Percentiles rank a stretch among this genome's conserved stretches.
Evolutionary conservation across 1,139 yeast species (phyloP).

Genomic region (Spathaspora jeffriesii): DNA sequence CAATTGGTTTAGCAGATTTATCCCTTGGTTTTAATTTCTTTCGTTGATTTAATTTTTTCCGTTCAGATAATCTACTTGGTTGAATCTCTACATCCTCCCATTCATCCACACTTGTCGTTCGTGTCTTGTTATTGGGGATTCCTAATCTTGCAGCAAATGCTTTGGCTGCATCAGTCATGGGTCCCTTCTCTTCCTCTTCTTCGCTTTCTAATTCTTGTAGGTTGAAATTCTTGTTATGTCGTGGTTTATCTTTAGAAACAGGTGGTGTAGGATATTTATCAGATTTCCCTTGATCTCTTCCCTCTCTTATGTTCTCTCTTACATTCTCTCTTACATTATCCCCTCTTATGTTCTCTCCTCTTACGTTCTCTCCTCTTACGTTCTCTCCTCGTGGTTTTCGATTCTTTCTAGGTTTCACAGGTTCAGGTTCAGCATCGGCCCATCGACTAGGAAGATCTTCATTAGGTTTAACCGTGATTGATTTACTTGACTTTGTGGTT

Average conservation of each 20-base stretch:
- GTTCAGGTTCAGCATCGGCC: conserved; percentile 13
- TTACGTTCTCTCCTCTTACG: background rate
- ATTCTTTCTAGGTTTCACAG: conserved; percentile 1
- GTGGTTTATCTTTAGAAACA: conserved; percentile 5
- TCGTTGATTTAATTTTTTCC: conserved; percentile 2
- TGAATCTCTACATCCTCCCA: conserved; percentile 12
- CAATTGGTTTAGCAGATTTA: conserved; percentile 12
- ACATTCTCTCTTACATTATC: no score
- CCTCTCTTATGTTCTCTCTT: no score
- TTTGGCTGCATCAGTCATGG: conserved; percentile 27
- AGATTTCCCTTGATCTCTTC: no score
- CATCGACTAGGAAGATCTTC: conserved; percentile 15
- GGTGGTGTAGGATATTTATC: conserved; percentile 10
- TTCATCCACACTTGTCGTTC: conserved; percentile 3
- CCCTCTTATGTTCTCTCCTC: background rate
- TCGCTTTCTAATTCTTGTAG: conserved; percentile 6
- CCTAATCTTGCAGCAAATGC: conserved; percentile 29
- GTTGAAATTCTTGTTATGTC: background rate
- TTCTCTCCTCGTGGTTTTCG: conserved; percentile 2
- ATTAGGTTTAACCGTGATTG: conserved; percentile 13
- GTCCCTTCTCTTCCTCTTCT: conserved; percentile 17
- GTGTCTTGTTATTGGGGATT: conserved; percentile 5
- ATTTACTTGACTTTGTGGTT: conserved; percentile 7
- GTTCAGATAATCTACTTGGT: conserved; percentile 15
- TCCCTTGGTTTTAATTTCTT: conserved; percentile 8